These are phyloP conservation scores for Cladosporium sp. DNA, from an alignment of 2,329 filamentous ascomycete species.

Conservation along the genomic window DNA sequence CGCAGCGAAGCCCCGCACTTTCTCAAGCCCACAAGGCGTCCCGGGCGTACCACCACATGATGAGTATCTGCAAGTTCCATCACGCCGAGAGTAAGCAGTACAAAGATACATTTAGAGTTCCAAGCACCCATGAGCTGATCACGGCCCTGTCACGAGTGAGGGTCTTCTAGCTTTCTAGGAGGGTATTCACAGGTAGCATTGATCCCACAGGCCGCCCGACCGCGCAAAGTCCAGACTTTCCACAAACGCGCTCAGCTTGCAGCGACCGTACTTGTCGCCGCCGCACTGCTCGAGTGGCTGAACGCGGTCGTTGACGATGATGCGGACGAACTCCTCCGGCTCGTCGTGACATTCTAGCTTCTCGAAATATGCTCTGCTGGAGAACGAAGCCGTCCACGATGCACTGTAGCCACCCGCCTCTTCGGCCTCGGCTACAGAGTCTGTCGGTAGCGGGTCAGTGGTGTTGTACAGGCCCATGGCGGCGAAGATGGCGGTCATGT, in stretches of 20 bases:
- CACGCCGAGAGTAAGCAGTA: too few relatives aligned
- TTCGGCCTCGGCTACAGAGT: constrained; percentile 44
- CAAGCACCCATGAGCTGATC: too few relatives aligned
- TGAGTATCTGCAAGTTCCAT: too few relatives aligned
- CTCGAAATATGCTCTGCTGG: constrained; percentile 76
- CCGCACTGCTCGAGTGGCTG: constrained; percentile 66
- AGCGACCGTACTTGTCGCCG: constrained; percentile 67
- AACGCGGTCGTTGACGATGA: constrained; percentile 81
- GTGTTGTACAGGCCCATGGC: constrained; percentile 75
- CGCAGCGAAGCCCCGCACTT: too few relatives aligned
- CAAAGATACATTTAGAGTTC: too few relatives aligned
- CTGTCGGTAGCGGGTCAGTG: constrained; percentile 48
- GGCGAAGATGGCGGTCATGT: constrained; percentile 71
- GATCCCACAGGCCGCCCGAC: constrained; percentile 67
- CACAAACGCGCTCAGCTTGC: constrained; percentile 66
- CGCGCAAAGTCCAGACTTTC: constrained; percentile 70
- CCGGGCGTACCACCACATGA: too few relatives aligned
- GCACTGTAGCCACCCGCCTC: constrained; percentile 67
- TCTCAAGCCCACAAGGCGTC: too few relatives aligned
- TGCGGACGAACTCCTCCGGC: constrained; percentile 68
- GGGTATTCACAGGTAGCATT: constrained; percentile 46
- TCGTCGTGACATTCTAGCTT: constrained; percentile 66
- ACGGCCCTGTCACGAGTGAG: too few relatives aligned
- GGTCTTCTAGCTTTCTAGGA: too few relatives aligned
- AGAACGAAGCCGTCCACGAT: constrained; percentile 79